These are phyloP conservation scores for Lasiodiplodia citricola DNA, from an alignment of 2,329 filamentous ascomycete species.

Conservation along the genomic window DNA sequence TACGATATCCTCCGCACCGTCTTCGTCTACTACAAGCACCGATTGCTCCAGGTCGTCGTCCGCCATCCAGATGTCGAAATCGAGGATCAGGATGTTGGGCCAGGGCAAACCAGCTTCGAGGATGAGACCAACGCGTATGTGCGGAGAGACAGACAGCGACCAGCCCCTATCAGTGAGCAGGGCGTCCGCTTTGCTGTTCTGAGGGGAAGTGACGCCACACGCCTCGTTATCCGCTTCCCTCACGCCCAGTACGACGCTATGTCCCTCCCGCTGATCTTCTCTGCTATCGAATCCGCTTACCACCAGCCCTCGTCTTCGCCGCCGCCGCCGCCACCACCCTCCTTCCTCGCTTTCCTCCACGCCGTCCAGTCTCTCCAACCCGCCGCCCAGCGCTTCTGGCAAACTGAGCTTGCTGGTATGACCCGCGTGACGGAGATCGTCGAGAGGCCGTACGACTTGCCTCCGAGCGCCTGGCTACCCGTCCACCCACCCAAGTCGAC, in stretches of 20 bases:
- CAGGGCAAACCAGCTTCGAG: conserved; percentile 19
- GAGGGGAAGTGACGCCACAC: conserved; percentile 30
- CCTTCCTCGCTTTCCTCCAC: not conserved
- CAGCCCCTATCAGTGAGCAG: conserved; percentile 35
- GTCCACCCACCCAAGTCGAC: too few relatives aligned
- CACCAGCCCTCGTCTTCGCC: too few relatives aligned
- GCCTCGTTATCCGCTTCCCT: conserved; percentile 44
- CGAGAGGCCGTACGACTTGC: too few relatives aligned
- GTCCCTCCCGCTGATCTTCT: not conserved
- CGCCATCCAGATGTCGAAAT: conserved; percentile 2
- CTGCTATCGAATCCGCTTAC: not conserved
- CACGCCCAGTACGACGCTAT: not conserved
- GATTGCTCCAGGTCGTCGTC: conserved; percentile 42
- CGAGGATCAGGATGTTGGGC: conserved; percentile 26
- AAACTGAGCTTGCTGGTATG: not conserved
- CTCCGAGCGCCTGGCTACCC: too few relatives aligned
- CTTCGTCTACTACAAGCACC: conserved; percentile 41
- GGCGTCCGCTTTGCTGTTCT: conserved; percentile 36
- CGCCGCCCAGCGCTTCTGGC: not conserved
- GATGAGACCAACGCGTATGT: conserved; percentile 31
- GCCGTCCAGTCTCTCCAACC: conserved; percentile 28
- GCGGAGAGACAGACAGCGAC: conserved; percentile 31
- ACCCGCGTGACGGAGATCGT: not conserved
- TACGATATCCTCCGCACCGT: conserved; percentile 43
- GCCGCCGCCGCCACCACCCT: not conserved